Percentiles rank a stretch among this genome's conserved stretches.
Evolutionary conservation across 169 alveolate genomes (phyloP).

Genomic region (Plasmodium vivax): DNA sequence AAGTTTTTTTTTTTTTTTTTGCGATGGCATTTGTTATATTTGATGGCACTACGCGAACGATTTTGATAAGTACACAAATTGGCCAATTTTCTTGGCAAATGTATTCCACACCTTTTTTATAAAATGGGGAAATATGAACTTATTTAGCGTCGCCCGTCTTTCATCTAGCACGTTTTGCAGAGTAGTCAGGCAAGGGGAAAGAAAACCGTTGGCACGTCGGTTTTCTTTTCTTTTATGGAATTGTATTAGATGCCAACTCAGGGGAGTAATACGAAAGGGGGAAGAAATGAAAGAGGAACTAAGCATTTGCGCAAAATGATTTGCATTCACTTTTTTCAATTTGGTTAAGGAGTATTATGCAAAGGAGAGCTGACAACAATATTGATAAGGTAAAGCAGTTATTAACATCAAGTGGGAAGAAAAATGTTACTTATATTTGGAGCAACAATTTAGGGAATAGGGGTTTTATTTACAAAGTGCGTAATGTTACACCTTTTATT

Average conservation of each 20-base stretch:
- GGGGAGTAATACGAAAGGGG: background rate
- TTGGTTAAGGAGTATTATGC: background rate
- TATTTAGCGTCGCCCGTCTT: no score
- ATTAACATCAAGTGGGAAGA: background rate
- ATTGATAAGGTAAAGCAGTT: background rate
- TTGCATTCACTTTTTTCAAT: background rate
- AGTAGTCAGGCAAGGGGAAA: no score
- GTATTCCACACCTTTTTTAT: no score
- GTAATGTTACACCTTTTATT: background rate
- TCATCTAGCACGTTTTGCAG: no score
- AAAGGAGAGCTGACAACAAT: background rate
- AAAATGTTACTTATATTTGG: background rate
- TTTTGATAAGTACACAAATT: no score
- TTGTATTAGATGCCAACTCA: background rate
- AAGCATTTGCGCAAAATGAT: background rate
- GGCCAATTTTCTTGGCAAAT: no score
- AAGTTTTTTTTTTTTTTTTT: no score
- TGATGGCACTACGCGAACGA: no score
- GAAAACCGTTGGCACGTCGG: background rate
- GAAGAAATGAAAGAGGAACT: background rate
- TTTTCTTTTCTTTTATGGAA: background rate
- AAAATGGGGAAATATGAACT: no score
- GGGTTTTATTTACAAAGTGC: background rate
- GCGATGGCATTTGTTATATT: no score
- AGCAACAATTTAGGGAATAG: background rate